Evolutionary conservation across 164 flowering plant genomes (phyloP).

Genomic region (Magnolia kwangsiensis): DNA sequence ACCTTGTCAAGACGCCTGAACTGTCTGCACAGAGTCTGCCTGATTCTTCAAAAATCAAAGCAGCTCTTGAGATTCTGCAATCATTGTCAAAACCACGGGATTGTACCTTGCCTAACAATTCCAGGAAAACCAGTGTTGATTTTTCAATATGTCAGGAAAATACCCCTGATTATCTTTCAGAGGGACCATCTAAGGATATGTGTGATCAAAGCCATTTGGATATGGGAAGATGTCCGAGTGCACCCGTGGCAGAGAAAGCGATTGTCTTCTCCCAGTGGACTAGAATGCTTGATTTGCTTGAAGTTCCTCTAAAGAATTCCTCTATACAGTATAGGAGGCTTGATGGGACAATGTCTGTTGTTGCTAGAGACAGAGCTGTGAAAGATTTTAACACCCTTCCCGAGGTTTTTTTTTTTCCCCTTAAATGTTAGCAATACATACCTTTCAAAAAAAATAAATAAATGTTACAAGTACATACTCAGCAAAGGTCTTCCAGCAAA

Average conservation of each 20-base stretch:
- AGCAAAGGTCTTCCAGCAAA: not conserved
- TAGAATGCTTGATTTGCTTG: conserved; percentile 81
- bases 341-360: conserved; percentile 85
- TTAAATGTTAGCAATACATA: not conserved
- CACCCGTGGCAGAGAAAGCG: conserved; percentile 38
- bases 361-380: conserved; percentile 74
- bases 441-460: not conserved
- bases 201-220: not conserved
- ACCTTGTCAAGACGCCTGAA: conserved; percentile 1
- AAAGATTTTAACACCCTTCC: conserved; percentile 78
- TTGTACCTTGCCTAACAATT: not conserved
- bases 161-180: not conserved
- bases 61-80: conserved; percentile 62
- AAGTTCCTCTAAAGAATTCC: conserved; percentile 47
- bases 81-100: conserved; percentile 25
- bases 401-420: conserved; percentile 48
- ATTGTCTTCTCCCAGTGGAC: conserved; percentile 98
- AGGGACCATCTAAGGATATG: not conserved
- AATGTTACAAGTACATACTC: not conserved
- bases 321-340: conserved; percentile 63
- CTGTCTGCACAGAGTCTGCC: conserved; percentile 30
- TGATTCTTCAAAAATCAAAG: conserved; percentile 75
- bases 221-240: not conserved
- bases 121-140: not conserved
- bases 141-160: not conserved